Base-by-base conservation (phyloP, 2,329 filamentous ascomycete genomes). In the Trematosphaeria pertusa region DNA sequence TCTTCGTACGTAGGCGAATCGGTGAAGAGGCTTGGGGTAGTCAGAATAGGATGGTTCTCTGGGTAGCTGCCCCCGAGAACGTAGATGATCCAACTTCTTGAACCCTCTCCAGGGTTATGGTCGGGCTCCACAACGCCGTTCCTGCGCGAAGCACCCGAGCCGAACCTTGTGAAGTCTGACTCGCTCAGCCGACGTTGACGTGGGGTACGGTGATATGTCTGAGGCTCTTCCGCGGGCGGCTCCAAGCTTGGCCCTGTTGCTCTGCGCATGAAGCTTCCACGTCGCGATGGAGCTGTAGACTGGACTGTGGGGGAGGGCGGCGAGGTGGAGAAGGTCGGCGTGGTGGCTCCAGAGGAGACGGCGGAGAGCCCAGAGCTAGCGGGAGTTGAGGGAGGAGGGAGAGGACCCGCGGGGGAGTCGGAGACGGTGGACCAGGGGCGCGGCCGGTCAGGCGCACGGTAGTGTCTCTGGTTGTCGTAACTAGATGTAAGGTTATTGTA, bases 1-100 rank as follows among this genome's bases (percentile, higher is more conserved):
- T 88, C 85, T 69, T 88, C 85, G 61, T 88, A 88, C 1, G 85
- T 87, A 2, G 85, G 85, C 40, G 85, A 84, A 69, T 88, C 85
- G 14, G 85, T 88, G 64, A 87, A 88, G 9, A 88, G 74, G 56
- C 84, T 87, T 10, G 85, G 86, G 15, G 86, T 87, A 6, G 85
- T 86, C 51, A 88, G 80, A 17, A 87, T 86, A 17, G 85, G 86
- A 63, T 88, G 85, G 55, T 87, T 86, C 58, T 87, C 85, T 1
- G 86, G 85, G 42, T 87, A 82, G 55, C 85, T 87, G 32, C 85
- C 86, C 34, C 85, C 85, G 40, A 88, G 80, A 7, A 88, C 85
- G 62, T 88, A 88, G 42, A 88, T 87, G 59, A 88, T 80, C 85
- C 85, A 88, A 68, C 84, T 88, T 55, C 85, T 75, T 43, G 82